Evolutionary conservation across 129 eudicot species (phyloP).

Genomic region (Arctium lappa): DNA sequence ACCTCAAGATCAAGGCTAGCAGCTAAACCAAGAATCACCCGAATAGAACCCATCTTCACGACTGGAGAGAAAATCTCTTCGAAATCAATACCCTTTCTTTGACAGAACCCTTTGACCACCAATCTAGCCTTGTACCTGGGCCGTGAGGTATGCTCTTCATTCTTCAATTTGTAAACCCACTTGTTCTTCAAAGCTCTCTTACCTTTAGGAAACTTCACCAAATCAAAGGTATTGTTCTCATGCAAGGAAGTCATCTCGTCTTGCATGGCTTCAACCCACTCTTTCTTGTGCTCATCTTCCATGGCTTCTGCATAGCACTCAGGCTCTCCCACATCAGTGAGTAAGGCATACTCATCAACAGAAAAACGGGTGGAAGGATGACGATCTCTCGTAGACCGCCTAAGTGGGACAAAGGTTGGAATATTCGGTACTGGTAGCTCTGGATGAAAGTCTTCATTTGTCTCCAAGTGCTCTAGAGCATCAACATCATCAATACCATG

Average conservation of each 20-base stretch:
- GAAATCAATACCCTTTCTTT: too few relatives aligned
- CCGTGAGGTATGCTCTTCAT: background rate
- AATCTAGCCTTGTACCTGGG: background rate
- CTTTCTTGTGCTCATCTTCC: too few relatives aligned
- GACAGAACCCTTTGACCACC: too few relatives aligned
- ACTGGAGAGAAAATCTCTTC: too few relatives aligned
- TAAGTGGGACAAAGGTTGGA: background rate
- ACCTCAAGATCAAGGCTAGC: too few relatives aligned
- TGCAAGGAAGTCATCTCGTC: too few relatives aligned
- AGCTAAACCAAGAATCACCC: too few relatives aligned
- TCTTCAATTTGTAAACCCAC: background rate
- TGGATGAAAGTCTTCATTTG: background rate
- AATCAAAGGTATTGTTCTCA: too few relatives aligned
- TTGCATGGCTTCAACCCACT: too few relatives aligned
- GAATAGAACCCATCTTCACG: too few relatives aligned
- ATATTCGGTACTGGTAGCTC: background rate
- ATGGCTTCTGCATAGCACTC: background rate
- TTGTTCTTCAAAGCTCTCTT: background rate
- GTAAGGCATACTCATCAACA: background rate
- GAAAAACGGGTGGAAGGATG: background rate
- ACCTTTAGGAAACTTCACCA: too few relatives aligned
- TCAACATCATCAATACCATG: background rate
- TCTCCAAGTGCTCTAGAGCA: background rate
- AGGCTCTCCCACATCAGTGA: background rate
- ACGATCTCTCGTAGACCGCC: background rate